phyloP scores from a whole-genome alignment of 805 yeast species.

The Kodamaea restingae region DNA sequence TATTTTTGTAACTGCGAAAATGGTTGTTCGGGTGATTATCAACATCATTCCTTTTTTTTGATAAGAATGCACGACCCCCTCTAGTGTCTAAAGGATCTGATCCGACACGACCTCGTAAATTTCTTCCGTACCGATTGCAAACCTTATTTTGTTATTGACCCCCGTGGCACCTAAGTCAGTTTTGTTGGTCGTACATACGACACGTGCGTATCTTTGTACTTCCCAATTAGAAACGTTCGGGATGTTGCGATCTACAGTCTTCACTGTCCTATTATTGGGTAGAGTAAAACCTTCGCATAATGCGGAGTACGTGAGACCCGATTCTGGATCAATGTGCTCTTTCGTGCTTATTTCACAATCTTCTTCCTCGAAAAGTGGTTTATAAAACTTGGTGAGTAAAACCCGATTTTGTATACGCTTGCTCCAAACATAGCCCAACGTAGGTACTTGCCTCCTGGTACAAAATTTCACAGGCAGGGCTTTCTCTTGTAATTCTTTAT shows the following conservation, averaged over 20 bases:
- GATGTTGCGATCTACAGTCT: conserved; percentile 1
- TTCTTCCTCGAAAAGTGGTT: conserved; percentile 16
- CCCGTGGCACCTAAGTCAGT: conserved; percentile 3
- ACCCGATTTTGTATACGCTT: conserved; percentile 23
- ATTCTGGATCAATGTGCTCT: conserved; percentile 13
- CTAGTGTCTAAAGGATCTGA: not conserved
- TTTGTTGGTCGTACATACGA: conserved; percentile 3
- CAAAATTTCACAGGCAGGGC: not conserved
- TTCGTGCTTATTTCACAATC: not conserved
- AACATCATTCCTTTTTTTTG: conserved; percentile 8
- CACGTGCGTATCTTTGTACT: conserved; percentile 19
- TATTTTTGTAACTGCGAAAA: conserved; percentile 4
- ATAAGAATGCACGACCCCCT: conserved; percentile 8
- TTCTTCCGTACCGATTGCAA: conserved; percentile 17
- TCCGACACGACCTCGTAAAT: not conserved
- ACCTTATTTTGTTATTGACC: conserved; percentile 12
- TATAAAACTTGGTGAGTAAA: conserved; percentile 26
- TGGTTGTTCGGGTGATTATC: conserved; percentile 16
- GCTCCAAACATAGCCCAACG: conserved; percentile 34
- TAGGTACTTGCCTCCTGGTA: conserved; percentile 25
- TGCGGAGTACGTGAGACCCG: conserved; percentile 11
- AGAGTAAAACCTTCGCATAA: conserved; percentile 13
- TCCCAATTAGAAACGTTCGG: conserved; percentile 23
- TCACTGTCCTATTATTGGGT: not conserved
- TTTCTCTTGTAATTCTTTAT: not conserved